Evolutionary conservation across 2,329 filamentous ascomycete species (phyloP).

Genomic region (Trichoderma harzianum): DNA sequence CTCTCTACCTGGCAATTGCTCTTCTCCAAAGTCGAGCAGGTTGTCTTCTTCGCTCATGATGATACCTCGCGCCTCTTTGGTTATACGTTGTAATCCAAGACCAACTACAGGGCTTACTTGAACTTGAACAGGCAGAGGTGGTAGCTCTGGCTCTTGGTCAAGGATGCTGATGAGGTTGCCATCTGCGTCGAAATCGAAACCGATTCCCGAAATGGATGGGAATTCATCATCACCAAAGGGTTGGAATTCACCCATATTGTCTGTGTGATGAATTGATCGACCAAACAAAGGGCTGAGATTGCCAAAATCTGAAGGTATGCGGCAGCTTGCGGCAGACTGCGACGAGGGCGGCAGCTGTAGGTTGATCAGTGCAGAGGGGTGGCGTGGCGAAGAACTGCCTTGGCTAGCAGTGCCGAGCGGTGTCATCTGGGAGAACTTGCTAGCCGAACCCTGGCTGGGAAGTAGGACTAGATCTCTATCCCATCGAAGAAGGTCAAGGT

Average conservation of each 20-base stretch:
- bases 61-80: neutral
- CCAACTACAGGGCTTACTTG: neutral
- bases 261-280: constrained; percentile 23
- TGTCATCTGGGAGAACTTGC: constrained; percentile 44
- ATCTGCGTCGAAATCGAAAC: constrained; percentile 49
- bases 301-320: constrained; percentile 35
- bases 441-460: constrained; percentile 37
- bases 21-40: constrained; percentile 37
- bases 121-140: constrained; percentile 32
- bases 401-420: constrained; percentile 33
- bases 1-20: constrained; percentile 37
- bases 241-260: constrained; percentile 27
- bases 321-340: constrained; percentile 31
- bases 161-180: constrained; percentile 46
- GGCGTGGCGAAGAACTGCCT: constrained; percentile 30
- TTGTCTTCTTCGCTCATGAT: constrained; percentile 28
- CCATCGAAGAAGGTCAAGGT: constrained; percentile 36
- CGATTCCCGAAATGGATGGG: constrained; percentile 38
- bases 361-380: constrained; percentile 27
- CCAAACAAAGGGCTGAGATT: constrained; percentile 30
- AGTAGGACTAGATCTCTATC: constrained; percentile 33
- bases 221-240: constrained; percentile 41
- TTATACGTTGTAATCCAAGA: neutral
- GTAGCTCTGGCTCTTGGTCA: constrained; percentile 45
- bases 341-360: constrained; percentile 37